Percentiles rank a stretch among this genome's conserved stretches.
These are phyloP conservation scores for Cruciata laevipes DNA, from an alignment of 257 asterid species.

Conservation along the genomic window DNA sequence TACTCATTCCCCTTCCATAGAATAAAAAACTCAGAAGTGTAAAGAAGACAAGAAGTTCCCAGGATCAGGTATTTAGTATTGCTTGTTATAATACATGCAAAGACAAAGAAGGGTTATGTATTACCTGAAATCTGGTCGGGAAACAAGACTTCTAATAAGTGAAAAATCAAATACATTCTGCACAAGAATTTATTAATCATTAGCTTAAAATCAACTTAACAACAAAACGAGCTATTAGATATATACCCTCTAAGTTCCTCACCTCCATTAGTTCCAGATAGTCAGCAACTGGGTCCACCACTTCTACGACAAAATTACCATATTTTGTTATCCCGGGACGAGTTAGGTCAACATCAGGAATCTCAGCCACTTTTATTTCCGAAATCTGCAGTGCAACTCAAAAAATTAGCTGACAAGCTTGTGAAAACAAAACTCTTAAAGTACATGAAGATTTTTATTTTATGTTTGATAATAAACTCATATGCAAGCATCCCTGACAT, in stretches of 20 bases:
- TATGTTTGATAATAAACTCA: background rate
- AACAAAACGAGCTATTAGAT: background rate
- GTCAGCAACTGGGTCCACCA: slow-evolving; percentile 87
- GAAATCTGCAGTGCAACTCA: slow-evolving; percentile 59
- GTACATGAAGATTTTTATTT: background rate
- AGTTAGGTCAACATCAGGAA: slow-evolving; percentile 79
- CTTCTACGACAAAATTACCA: slow-evolving; percentile 75
- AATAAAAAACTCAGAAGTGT: background rate
- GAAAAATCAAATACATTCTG: slow-evolving; percentile 92
- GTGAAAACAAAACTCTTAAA: background rate
- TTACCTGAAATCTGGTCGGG: slow-evolving; percentile 82
- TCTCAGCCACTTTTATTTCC: slow-evolving; percentile 72
- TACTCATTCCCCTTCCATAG: background rate
- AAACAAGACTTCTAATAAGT: slow-evolving; percentile 64
- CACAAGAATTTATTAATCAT: slow-evolving; percentile 27
- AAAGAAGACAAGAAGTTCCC: background rate
- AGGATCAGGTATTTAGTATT: background rate
- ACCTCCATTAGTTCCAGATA: slow-evolving; percentile 98
- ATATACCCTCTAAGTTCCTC: slow-evolving; percentile 16
- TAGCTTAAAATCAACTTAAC: background rate
- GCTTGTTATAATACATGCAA: background rate
- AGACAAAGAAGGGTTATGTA: background rate
- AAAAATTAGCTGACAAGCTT: slow-evolving; percentile 17
- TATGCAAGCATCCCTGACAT: background rate
- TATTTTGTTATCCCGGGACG: slow-evolving; percentile 46